Conservation (phyloP, 2,329 filamentous ascomycete species). For the Incumbomyces delicatus region DNA sequence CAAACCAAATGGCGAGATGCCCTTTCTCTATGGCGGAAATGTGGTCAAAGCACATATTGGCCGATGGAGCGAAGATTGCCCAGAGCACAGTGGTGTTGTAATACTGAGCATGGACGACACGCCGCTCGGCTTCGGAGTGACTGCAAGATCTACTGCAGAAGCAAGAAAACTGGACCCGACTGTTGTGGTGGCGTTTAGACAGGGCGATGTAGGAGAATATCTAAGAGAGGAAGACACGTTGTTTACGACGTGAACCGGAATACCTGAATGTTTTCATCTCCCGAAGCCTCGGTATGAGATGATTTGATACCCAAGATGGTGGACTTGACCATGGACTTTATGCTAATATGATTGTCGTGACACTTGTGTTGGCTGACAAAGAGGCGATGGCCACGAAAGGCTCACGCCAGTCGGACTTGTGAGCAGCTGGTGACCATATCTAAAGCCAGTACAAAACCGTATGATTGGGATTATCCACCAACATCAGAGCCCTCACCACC, state of each 20-base stretch:
- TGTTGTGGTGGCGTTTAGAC: constrained; percentile 76
- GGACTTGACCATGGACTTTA: too few species aligned
- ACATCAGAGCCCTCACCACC: too few species aligned
- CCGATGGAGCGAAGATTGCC: constrained; percentile 80
- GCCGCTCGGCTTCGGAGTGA: constrained; percentile 80
- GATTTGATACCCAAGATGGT: too few species aligned
- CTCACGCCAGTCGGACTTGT: too few species aligned
- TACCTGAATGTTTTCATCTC: too few species aligned
- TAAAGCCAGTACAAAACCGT: too few species aligned
- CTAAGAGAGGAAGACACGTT: constrained; percentile 67
- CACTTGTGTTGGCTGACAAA: too few species aligned
- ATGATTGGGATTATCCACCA: too few species aligned
- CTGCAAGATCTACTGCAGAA: constrained; percentile 76
- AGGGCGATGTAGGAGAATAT: constrained; percentile 92
- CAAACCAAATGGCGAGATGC: constrained; percentile 93
- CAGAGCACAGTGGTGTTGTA: constrained; percentile 84
- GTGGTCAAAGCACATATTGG: constrained; percentile 75
- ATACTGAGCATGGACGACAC: constrained; percentile 89
- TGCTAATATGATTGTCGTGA: too few species aligned
- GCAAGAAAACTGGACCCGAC: constrained; percentile 80
- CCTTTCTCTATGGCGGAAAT: constrained; percentile 90
- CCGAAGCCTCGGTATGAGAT: too few species aligned
- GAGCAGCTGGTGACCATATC: too few species aligned
- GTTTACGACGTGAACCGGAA: constrained; percentile 42
- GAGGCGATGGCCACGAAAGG: too few species aligned